Conservation (phyloP, 306 rosid genomes). For the Prinsepia uniflora region DNA sequence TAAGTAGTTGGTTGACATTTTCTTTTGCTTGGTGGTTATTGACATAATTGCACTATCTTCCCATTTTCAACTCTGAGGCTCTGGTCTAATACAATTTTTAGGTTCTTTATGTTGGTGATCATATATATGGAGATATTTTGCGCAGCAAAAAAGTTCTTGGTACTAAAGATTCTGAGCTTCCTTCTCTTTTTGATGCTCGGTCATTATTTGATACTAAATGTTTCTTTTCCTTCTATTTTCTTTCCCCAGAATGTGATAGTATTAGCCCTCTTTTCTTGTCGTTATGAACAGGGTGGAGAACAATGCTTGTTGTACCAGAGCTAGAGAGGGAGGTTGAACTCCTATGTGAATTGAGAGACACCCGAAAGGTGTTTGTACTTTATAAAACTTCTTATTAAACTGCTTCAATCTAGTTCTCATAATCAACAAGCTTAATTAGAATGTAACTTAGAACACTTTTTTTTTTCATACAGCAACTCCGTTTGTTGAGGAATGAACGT, state of each 20-base stretch:
- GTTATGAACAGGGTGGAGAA: conserved; percentile 81
- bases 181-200: neutral
- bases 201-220: too few relatives aligned
- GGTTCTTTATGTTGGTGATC: conserved; percentile 99
- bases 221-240: neutral
- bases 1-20: neutral
- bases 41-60: conserved; percentile 15
- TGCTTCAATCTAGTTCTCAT: conserved; percentile 1
- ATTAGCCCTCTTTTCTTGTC: neutral
- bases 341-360: conserved; percentile 72
- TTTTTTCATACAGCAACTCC: conserved; percentile 58
- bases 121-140: conserved; percentile 92
- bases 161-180: conserved; percentile 34
- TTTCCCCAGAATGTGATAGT: neutral
- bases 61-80: conserved; percentile 5
- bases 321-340: conserved; percentile 88
- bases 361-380: conserved; percentile 64
- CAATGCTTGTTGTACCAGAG: conserved; percentile 99
- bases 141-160: conserved; percentile 99
- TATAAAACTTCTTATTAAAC: neutral
- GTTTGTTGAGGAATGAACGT: conserved; percentile 68
- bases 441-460: neutral
- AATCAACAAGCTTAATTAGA: neutral
- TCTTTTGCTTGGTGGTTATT: neutral
- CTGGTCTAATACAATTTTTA: conserved; percentile 13